Percentiles rank a stretch among this genome's conserved stretches.
Evolutionary conservation across 768 basidiomycete genomes (phyloP).

Genomic region (Filobasidium floriforme): DNA sequence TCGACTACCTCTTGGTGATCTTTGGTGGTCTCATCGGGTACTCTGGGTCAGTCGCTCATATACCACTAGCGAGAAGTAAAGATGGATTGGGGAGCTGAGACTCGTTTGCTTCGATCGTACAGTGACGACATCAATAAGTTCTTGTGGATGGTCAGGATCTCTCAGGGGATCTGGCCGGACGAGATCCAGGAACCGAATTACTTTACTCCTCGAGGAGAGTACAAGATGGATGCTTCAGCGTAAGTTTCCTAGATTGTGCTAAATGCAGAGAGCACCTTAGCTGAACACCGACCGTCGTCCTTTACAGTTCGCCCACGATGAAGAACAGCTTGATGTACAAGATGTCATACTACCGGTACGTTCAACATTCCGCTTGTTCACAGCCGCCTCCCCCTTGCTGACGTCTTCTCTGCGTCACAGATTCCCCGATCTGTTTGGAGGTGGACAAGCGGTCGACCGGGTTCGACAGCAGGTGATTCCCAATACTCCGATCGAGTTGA

Average conservation of each 20-base stretch:
- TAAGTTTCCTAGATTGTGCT: slow-evolving; percentile 26
- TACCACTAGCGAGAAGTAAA: not conserved
- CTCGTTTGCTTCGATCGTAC: slow-evolving; percentile 7
- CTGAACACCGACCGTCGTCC: not conserved
- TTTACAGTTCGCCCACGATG: slow-evolving; percentile 62
- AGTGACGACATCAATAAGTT: slow-evolving; percentile 99
- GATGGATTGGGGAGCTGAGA: not conserved
- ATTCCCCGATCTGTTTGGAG: slow-evolving; percentile 80
- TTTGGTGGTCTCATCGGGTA: slow-evolving; percentile 95
- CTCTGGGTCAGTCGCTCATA: slow-evolving; percentile 52
- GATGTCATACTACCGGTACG: slow-evolving; percentile 89
- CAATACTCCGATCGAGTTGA: slow-evolving; percentile 65
- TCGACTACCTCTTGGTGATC: slow-evolving; percentile 93
- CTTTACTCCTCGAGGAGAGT: slow-evolving; percentile 88
- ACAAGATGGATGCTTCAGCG: slow-evolving; percentile 79
- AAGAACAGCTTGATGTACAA: slow-evolving; percentile 97
- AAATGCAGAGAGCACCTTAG: not conserved
- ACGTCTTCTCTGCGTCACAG: slow-evolving; percentile 45
- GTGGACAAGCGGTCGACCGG: slow-evolving; percentile 65
- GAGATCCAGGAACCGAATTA: slow-evolving; percentile 93
- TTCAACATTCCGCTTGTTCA: slow-evolving; percentile 22
- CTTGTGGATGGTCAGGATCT: slow-evolving; percentile 80
- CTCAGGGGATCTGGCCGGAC: slow-evolving; percentile 93
- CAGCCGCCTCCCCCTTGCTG: not conserved
- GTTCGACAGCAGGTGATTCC: slow-evolving; percentile 84